A percentile compares a stretch with the other conserved stretches of the same genome.
These are phyloP conservation scores for grape (Vitis vinifera) DNA, from an alignment of 164 flowering plant genomes.

Conservation along the genomic window DNA sequence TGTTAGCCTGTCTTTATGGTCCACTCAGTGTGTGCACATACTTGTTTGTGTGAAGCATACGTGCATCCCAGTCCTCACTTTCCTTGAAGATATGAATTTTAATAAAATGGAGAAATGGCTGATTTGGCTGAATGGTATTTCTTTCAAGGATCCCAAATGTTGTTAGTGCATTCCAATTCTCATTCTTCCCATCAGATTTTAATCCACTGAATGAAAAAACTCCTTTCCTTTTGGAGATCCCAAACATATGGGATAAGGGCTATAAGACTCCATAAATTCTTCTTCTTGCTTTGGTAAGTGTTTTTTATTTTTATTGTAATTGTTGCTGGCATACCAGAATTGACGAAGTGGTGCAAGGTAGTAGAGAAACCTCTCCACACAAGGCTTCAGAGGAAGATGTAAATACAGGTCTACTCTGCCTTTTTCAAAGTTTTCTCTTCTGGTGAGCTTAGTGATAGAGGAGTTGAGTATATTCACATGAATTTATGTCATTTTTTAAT, in stretches of 20 bases:
- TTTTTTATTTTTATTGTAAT: not conserved
- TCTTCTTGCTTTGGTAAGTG: not conserved
- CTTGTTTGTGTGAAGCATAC: too few relatives aligned
- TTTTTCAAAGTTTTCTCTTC: not conserved
- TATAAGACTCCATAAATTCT: not conserved
- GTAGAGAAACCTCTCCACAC: constrained; percentile 19
- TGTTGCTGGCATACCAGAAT: constrained; percentile 20
- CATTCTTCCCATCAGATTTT: not conserved
- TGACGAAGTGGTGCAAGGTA: constrained; percentile 11
- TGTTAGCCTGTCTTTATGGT: too few relatives aligned
- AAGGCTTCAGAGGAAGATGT: constrained; percentile 22
- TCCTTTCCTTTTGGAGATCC: not conserved
- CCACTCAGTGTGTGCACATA: too few relatives aligned
- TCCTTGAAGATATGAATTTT: too few relatives aligned
- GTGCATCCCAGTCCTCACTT: too few relatives aligned
- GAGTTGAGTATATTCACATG: too few relatives aligned
- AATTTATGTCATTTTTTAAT: too few relatives aligned
- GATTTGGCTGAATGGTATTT: not conserved
- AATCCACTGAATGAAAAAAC: too few relatives aligned
- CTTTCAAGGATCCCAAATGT: not conserved
- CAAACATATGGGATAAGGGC: not conserved
- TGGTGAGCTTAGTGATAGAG: not conserved
- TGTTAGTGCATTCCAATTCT: not conserved
- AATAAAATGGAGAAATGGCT: too few relatives aligned
- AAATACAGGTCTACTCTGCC: constrained; percentile 29